A percentile compares a stretch with the other conserved stretches of the same genome.
Evolutionary conservation across 2,329 filamentous ascomycete genomes (phyloP).

Genomic region (Penicillium expansum): DNA sequence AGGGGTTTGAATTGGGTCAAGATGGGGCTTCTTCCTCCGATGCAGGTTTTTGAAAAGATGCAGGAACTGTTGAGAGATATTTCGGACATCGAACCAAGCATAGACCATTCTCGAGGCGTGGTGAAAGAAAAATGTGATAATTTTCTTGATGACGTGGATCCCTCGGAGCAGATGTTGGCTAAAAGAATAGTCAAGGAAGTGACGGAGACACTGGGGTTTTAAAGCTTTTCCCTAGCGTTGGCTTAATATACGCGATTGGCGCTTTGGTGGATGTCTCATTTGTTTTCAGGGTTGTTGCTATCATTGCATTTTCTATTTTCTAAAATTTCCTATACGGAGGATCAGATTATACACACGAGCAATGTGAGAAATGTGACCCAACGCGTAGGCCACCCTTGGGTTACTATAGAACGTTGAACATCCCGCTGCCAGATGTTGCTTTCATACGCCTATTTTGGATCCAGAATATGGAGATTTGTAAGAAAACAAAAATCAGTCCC

Average conservation of each 20-base stretch:
- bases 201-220: background rate
- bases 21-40: background rate
- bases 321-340: background rate
- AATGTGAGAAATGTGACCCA: background rate
- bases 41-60: background rate
- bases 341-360: background rate
- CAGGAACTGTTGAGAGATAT: background rate
- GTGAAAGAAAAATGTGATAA: background rate
- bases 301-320: background rate
- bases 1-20: background rate
- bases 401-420: background rate
- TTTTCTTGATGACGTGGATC: background rate
- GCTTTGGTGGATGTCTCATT: background rate
- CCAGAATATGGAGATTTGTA: slow-evolving; percentile 31
- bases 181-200: background rate
- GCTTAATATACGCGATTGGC: background rate
- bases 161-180: background rate
- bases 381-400: background rate
- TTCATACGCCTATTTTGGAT: background rate
- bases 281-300: background rate
- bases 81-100: background rate
- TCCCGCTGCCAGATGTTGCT: background rate
- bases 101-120: background rate
- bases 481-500: slow-evolving; percentile 42
- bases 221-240: background rate